Percentiles rank a stretch among this genome's conserved stretches.
phyloP scores from a whole-genome alignment of 768 basidiomycete species.

The Boletellus sp. region DNA sequence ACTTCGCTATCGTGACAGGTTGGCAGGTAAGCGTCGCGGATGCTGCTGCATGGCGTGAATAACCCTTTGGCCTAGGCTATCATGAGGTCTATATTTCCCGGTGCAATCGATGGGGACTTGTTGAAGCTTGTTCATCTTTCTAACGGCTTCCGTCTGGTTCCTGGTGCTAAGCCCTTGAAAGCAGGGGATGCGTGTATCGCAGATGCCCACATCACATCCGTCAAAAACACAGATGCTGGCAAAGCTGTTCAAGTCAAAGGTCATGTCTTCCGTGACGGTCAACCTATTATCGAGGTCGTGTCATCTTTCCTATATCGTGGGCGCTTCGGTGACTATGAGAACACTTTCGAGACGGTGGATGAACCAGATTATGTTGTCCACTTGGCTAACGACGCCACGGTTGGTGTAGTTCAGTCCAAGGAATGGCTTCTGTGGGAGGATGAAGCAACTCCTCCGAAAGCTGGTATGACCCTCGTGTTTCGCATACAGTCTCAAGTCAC shows the following conservation, averaged over 20 bases:
- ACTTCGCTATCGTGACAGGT: slow-evolving; percentile 96
- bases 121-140: slow-evolving; percentile 95
- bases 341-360: slow-evolving; percentile 91
- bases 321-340: slow-evolving; percentile 86
- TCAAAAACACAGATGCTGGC: slow-evolving; percentile 85
- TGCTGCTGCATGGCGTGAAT: neutral
- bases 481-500: slow-evolving; percentile 79
- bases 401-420: slow-evolving; percentile 91
- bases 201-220: slow-evolving; percentile 83
- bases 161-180: slow-evolving; percentile 69
- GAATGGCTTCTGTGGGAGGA: slow-evolving; percentile 98
- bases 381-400: slow-evolving; percentile 68
- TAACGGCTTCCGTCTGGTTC: slow-evolving; percentile 90
- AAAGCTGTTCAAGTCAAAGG: slow-evolving; percentile 93
- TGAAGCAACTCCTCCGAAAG: slow-evolving; percentile 67
- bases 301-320: slow-evolving; percentile 98
- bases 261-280: slow-evolving; percentile 68
- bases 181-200: slow-evolving; percentile 90
- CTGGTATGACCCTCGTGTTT: slow-evolving; percentile 87
- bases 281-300: slow-evolving; percentile 87
- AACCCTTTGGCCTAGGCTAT: slow-evolving; percentile 66
- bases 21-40: slow-evolving; percentile 74
- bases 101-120: slow-evolving; percentile 86
- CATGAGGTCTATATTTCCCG: slow-evolving; percentile 97
- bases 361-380: slow-evolving; percentile 86